These are phyloP conservation scores for Silene noctiflora DNA, from an alignment of 179 eudicot species.

Conservation along the genomic window DNA sequence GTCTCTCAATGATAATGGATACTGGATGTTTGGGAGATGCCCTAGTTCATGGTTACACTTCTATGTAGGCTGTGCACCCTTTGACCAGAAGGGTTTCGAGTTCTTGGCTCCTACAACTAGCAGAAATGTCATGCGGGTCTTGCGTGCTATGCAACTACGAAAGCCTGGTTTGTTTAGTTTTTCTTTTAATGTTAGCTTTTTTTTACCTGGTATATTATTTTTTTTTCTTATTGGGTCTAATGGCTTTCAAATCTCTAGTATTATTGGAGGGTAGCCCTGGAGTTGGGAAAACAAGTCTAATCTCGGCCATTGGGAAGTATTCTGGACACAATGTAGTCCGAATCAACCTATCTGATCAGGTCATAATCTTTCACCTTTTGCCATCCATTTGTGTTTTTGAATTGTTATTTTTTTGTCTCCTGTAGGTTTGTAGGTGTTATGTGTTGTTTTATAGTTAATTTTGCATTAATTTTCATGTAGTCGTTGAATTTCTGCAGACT, in stretches of 20 bases:
- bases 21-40: background rate
- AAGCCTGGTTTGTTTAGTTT: constrained; percentile 30
- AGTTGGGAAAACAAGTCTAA: constrained; percentile 93
- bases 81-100: constrained; percentile 56
- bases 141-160: constrained; percentile 92
- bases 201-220: background rate
- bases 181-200: background rate
- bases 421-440: background rate
- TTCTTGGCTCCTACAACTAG: constrained; percentile 86
- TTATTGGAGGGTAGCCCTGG: constrained; percentile 98
- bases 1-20: background rate
- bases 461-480: background rate
- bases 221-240: constrained; percentile 9
- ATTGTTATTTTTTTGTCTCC: background rate
- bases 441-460: background rate
- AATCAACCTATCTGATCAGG: constrained; percentile 97
- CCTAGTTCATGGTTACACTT: constrained; percentile 5
- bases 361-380: constrained; percentile 12
- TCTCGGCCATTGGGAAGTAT: constrained; percentile 72
- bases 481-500: constrained; percentile 43
- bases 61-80: constrained; percentile 45
- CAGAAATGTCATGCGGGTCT: constrained; percentile 73
- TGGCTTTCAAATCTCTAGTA: constrained; percentile 39
- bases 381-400: background rate
- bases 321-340: constrained; percentile 91